Evolutionary conservation across 148 eudicot species (phyloP).

Genomic region (Polygonum maritimum): DNA sequence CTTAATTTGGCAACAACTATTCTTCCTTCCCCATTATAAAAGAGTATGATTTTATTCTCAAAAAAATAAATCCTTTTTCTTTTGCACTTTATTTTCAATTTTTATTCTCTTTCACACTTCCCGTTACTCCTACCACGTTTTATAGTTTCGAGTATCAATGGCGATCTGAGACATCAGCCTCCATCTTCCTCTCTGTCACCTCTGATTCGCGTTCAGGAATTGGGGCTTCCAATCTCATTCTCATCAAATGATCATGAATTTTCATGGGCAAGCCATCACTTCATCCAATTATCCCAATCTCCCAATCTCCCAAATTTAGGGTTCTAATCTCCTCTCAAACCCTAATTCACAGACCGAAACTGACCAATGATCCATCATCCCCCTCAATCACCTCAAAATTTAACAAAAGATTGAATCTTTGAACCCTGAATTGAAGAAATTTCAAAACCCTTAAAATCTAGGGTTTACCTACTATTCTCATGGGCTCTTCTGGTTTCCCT

Average conservation of each 20-base stretch:
- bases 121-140: neutral
- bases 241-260: neutral
- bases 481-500: slow-evolving; percentile 73
- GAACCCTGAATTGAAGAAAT: neutral
- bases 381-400: neutral
- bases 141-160: neutral
- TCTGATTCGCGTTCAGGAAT: neutral
- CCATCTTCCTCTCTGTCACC: neutral
- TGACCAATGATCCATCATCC: neutral
- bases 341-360: neutral
- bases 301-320: neutral
- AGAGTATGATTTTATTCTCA: no score
- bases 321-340: neutral
- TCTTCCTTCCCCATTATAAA: no score
- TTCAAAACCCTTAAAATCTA: neutral
- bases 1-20: no score
- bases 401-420: neutral
- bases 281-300: neutral
- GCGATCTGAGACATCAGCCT: neutral
- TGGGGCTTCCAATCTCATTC: no score
- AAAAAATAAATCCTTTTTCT: neutral
- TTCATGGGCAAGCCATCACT: neutral
- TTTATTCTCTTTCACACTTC: neutral
- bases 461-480: slow-evolving; percentile 8
- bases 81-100: neutral